Conservation (phyloP, 2,329 filamentous ascomycete genomes). For the Xylaria arbuscula region DNA sequence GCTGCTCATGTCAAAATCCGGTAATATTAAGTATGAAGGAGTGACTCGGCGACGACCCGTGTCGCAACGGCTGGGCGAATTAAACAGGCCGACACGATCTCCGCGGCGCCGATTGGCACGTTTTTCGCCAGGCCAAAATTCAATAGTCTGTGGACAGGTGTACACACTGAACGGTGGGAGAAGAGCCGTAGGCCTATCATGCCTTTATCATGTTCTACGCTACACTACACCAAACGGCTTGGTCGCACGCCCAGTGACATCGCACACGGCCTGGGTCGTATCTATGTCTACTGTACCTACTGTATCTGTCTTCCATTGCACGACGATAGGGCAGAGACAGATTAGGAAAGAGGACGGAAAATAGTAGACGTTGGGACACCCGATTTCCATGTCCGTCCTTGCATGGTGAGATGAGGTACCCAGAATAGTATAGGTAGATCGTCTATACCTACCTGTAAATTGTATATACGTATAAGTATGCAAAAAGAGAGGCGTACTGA, state of each 20-base stretch:
- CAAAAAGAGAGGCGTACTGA: neutral
- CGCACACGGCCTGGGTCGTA: constrained; percentile 3
- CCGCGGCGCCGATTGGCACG: constrained; percentile 36
- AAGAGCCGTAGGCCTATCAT: constrained; percentile 20
- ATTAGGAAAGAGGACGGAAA: constrained; percentile 30
- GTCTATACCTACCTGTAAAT: neutral
- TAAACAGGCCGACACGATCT: constrained; percentile 27
- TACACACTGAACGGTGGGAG: constrained; percentile 7
- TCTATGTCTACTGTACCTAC: neutral
- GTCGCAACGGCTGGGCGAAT: constrained; percentile 45
- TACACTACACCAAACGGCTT: constrained; percentile 10
- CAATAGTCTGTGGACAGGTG: constrained; percentile 38
- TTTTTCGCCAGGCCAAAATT: constrained; percentile 30
- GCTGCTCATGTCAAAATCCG: constrained; percentile 28
- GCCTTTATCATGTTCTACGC: constrained; percentile 9
- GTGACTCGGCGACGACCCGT: constrained; percentile 42
- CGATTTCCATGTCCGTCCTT: neutral
- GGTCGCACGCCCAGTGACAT: constrained; percentile 26
- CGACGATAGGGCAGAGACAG: constrained; percentile 6
- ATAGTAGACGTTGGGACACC: constrained; percentile 4
- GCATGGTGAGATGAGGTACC: neutral
- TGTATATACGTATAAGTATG: neutral
- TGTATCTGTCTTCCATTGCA: neutral
- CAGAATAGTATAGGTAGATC: neutral
- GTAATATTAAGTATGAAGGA: constrained; percentile 35